Base-by-base conservation (phyloP, 768 basidiomycete genomes). In the Xanthoconium stramineum region DNA sequence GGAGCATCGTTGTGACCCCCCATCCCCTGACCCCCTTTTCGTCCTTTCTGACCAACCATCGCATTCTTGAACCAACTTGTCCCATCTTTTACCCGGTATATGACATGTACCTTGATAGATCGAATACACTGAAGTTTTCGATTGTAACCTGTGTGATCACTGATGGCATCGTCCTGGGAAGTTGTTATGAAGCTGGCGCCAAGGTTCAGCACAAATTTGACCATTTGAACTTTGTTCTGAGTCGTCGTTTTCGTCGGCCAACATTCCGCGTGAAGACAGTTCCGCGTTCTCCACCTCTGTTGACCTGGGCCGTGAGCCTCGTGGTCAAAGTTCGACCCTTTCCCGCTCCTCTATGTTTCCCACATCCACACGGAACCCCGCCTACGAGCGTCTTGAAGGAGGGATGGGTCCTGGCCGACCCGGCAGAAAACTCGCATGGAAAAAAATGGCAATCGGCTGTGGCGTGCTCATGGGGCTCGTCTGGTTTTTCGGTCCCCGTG, bases 371-470 rank as follows among this genome's bases (percentile, higher is more conserved):
- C 71, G 76, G 37, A 78, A 65, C 58, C 72, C 68, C 61, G 75
- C 77, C 66, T 86, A 83, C 66, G 83, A 85, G 54, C 79, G 83
- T 30, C 77, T 86, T 38, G 84, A 86, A 64, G 78, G 80, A 37
- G 84, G 84, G 15, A 75, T 82, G 70, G 84, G 85, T 6, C 80
- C 82, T 1, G 69, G 71, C 40, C 70, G 79, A 20, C 57, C 59
- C 24, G 57, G 67, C 48, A 74, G 58, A 60, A 73, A 62, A 43
- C 67, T 77, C 43, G 69, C 68, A 19, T 90, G 88, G 88, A 89
- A 83, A 69, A 87, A 82, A 73, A 79, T 89, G 53, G 82, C 79
- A 4, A 67, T 89, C 8, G 86, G 76, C 4, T 85, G 83, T 50
- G 77, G 69, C 2, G 68, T 82, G 1, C 67, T 89, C 44, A 73